Conservation (phyloP, 208 protist species). For the Wallacemonas rigidus region DNA sequence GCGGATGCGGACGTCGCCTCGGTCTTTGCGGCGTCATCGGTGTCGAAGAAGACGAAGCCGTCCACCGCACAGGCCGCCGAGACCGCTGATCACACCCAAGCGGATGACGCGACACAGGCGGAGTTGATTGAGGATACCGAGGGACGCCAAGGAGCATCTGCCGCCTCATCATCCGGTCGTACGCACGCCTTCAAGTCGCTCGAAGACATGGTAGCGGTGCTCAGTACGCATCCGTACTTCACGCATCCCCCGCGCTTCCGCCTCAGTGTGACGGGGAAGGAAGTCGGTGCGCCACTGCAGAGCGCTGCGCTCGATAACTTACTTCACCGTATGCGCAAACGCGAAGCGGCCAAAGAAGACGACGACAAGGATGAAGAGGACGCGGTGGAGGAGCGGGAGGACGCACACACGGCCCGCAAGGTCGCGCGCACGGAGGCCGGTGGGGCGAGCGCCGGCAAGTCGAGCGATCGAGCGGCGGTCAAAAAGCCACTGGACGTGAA, state of each 20-base stretch:
- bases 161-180: constrained; percentile 1
- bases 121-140: not conserved
- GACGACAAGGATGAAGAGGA: constrained; percentile 13
- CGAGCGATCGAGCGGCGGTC: not conserved
- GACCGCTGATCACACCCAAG: not conserved
- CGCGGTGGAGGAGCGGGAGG: constrained; percentile 22
- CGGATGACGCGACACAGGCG: constrained; percentile 4
- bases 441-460: not conserved
- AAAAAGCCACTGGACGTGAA: constrained; percentile 13
- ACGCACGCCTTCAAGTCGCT: constrained; percentile 24
- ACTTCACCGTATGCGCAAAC: constrained; percentile 13
- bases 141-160: constrained; percentile 7
- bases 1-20: constrained; percentile 50
- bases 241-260: constrained; percentile 41
- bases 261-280: constrained; percentile 18
- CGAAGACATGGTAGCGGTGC: constrained; percentile 35
- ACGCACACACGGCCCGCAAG: constrained; percentile 3
- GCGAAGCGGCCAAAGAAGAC: constrained; percentile 8
- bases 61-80: not conserved
- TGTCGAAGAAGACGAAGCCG: not conserved
- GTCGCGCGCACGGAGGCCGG: constrained; percentile 10
- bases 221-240: constrained; percentile 42
- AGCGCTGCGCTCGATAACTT: not conserved
- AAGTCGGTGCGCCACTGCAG: constrained; percentile 15
- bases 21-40: constrained; percentile 31